A percentile compares a stretch with the other conserved stretches of the same genome.
phyloP scores from a whole-genome alignment of 176 grass and related monocot species.

The Carex cristatella region DNA sequence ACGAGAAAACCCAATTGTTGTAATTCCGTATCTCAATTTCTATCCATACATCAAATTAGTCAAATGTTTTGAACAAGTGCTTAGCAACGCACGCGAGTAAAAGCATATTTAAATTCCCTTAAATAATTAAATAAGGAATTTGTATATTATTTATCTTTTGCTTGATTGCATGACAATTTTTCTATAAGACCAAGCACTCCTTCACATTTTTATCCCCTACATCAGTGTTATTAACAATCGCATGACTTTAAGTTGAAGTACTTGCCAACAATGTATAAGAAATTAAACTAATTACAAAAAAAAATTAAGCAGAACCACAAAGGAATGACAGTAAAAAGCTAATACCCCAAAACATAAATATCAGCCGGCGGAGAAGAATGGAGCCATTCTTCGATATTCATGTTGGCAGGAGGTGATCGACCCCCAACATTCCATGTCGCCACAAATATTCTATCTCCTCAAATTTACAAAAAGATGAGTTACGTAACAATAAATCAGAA shows the following conservation, averaged over 20 bases:
- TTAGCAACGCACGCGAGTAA: too few species aligned
- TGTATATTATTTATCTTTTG: background rate
- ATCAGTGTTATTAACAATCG: background rate
- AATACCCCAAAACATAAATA: constrained; percentile 89
- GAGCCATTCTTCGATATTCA: constrained; percentile 98
- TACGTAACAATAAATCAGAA: constrained; percentile 8
- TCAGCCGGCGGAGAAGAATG: constrained; percentile 89
- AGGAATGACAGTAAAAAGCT: background rate
- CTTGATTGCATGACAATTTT: background rate
- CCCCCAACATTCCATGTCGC: constrained; percentile 99
- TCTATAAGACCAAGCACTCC: background rate
- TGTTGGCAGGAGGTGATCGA: constrained; percentile 58
- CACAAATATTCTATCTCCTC: constrained; percentile 80
- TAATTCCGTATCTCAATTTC: background rate
- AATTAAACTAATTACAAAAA: background rate
- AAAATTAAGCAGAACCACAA: background rate
- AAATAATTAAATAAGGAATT: too few species aligned
- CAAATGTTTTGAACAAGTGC: too few species aligned
- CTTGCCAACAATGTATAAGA: background rate
- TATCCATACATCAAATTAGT: too few species aligned
- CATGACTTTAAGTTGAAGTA: background rate
- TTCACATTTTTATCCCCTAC: background rate
- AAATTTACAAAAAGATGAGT: constrained; percentile 2
- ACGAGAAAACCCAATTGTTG: background rate
- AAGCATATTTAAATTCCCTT: too few species aligned